Percentiles rank a stretch among this genome's conserved stretches.
These are phyloP conservation scores for Botrytis hyacinthi DNA, from an alignment of 2,329 filamentous ascomycete species.

Conservation along the genomic window DNA sequence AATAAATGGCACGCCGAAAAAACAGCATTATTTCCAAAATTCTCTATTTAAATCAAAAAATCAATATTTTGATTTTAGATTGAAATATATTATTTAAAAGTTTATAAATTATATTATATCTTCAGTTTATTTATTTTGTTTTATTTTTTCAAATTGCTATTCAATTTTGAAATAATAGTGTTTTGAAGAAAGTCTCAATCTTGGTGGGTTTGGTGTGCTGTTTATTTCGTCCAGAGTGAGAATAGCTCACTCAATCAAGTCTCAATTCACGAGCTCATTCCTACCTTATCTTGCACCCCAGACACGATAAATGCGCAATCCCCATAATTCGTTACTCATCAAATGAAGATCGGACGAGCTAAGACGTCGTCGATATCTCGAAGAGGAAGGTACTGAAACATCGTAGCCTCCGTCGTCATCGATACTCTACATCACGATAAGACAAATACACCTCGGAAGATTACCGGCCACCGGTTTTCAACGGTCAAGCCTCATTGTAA, in stretches of 20 bases:
- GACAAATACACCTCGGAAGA: neutral
- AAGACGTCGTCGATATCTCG: neutral
- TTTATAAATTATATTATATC: too few relatives aligned
- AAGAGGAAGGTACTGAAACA: neutral
- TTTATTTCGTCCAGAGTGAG: too few relatives aligned
- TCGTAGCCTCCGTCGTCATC: neutral
- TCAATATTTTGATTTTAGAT: too few relatives aligned
- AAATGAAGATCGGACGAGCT: neutral
- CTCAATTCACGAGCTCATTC: neutral
- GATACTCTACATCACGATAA: neutral
- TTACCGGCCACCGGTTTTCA: neutral
- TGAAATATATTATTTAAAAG: too few relatives aligned
- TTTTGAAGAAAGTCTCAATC: too few relatives aligned
- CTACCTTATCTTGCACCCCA: neutral
- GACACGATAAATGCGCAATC: neutral
- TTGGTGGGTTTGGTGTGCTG: too few relatives aligned
- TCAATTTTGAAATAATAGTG: too few relatives aligned
- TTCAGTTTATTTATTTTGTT: too few relatives aligned
- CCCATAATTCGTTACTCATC: neutral
- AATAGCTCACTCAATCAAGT: neutral
- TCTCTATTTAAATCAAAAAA: too few relatives aligned
- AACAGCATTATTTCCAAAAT: too few relatives aligned
- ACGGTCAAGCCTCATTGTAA: neutral
- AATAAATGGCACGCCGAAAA: too few relatives aligned
- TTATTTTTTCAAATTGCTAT: too few relatives aligned